Conservation (phyloP, 2,329 filamentous ascomycete genomes). For the Fusarium albosuccineum region DNA sequence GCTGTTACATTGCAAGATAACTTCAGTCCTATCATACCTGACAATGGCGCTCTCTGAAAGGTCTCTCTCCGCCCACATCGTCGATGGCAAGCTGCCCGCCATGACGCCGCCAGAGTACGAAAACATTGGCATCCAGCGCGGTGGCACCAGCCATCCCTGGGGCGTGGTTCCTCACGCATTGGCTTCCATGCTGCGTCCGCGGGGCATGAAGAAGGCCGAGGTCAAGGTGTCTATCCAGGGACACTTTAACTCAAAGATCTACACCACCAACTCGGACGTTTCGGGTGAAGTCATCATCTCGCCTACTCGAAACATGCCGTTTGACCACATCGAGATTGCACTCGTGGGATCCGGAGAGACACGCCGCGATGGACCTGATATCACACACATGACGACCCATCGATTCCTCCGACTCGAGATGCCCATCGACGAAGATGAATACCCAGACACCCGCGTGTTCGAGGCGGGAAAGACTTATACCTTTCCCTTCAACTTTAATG, state of each 20-base stretch:
- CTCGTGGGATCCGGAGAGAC: conserved; percentile 37
- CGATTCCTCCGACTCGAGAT: conserved; percentile 42
- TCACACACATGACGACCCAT: conserved; percentile 36
- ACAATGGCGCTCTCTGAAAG: conserved; percentile 27
- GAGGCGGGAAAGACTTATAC: conserved; percentile 34
- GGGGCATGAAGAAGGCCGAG: conserved; percentile 24
- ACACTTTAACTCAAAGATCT: conserved; percentile 44
- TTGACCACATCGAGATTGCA: conserved; percentile 32
- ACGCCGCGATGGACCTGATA: conserved; percentile 39
- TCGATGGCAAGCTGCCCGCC: conserved; percentile 27
- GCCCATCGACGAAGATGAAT: conserved; percentile 33
- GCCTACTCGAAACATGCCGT: conserved; percentile 29
- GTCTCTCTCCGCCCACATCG: conserved; percentile 14
- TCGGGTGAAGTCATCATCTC: conserved; percentile 37
- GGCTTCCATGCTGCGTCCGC: conserved; percentile 19
- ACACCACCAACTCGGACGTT: conserved; percentile 42
- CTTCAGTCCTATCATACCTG: neutral
- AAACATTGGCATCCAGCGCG: conserved; percentile 28
- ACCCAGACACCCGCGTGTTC: conserved; percentile 29
- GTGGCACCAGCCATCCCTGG: conserved; percentile 25
- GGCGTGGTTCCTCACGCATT: conserved; percentile 21
- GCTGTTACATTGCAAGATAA: neutral
- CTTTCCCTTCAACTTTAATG: conserved; percentile 41
- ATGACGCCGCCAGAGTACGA: conserved; percentile 33
- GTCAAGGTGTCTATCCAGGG: conserved; percentile 30